Percentiles rank a stretch among this genome's conserved stretches.
Evolutionary conservation across 202 grass and related monocot species (phyloP).

Genomic region (Alloteropsis angusta): DNA sequence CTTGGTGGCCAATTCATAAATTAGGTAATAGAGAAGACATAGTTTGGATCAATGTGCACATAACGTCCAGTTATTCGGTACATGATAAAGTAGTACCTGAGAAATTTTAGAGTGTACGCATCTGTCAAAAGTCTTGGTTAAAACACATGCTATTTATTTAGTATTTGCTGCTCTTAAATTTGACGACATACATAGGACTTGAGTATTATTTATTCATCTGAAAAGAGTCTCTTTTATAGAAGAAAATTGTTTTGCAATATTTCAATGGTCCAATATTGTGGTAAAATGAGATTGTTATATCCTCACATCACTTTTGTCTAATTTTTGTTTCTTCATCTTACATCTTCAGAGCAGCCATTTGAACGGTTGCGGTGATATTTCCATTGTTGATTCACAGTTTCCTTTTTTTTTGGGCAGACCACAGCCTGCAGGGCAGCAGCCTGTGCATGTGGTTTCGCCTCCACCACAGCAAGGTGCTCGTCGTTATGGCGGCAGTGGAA

Average conservation of each 20-base stretch:
- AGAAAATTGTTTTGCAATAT: not conserved
- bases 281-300: not conserved
- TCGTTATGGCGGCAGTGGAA: not conserved
- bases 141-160: not conserved
- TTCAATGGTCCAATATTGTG: not conserved
- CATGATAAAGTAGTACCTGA: not conserved
- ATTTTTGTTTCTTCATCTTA: not conserved
- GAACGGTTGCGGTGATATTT: not conserved
- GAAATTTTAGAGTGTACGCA: not conserved
- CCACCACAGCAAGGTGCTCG: not conserved
- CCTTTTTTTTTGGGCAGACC: conserved; percentile 16
- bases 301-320: not conserved
- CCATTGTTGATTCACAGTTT: not conserved
- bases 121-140: not conserved
- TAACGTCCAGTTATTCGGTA: not conserved
- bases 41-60: not conserved
- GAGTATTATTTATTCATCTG: not conserved
- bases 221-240: not conserved
- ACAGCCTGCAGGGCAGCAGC: conserved; percentile 23
- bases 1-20: not conserved
- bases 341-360: not conserved
- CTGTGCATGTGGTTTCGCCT: conserved; percentile 5
- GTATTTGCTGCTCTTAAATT: not conserved
- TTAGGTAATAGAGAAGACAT: not conserved
- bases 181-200: not conserved